Conservation (phyloP, 2,329 filamentous ascomycete genomes). For the Magnaporthiopsis incrustans region DNA sequence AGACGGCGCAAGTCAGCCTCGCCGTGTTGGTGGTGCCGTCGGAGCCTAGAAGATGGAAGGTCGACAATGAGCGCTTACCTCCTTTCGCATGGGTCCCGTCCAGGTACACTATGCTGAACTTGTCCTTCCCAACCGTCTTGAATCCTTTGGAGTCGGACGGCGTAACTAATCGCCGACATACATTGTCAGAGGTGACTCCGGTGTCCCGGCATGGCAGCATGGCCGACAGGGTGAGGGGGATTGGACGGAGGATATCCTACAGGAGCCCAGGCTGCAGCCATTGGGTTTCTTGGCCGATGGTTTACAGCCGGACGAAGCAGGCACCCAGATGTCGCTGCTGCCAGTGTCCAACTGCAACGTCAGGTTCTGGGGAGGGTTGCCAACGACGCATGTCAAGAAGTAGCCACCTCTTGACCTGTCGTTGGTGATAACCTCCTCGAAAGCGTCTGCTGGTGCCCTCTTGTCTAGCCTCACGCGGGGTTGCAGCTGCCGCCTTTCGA, state of each 20-base stretch:
- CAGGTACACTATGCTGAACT: constrained; percentile 54
- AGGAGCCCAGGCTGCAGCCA: constrained; percentile 19
- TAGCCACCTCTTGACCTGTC: constrained; percentile 39
- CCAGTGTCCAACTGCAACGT: constrained; percentile 56
- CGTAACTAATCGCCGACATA: constrained; percentile 31
- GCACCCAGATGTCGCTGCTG: constrained; percentile 58
- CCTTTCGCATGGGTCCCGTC: constrained; percentile 49
- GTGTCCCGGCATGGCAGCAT: not conserved
- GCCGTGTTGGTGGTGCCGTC: not conserved
- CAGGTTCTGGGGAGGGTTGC: constrained; percentile 48
- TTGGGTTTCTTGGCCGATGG: constrained; percentile 5
- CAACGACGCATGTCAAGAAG: constrained; percentile 48
- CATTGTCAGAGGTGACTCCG: not conserved
- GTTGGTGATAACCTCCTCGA: constrained; percentile 37
- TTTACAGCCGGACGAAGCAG: constrained; percentile 32
- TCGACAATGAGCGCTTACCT: constrained; percentile 13
- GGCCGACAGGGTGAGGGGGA: not conserved
- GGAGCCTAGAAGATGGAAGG: constrained; percentile 32
- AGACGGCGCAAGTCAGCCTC: not conserved
- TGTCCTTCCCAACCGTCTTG: constrained; percentile 28
- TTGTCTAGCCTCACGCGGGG: constrained; percentile 18
- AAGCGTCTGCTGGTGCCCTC: constrained; percentile 27
- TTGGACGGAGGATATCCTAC: constrained; percentile 11
- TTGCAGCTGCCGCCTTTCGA: constrained; percentile 28
- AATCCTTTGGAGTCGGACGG: constrained; percentile 38